Percentiles rank a stretch among this genome's conserved stretches.
These are phyloP conservation scores for Pythium monospermum DNA, from an alignment of 352 stramenopile genomes.

Conservation along the genomic window DNA sequence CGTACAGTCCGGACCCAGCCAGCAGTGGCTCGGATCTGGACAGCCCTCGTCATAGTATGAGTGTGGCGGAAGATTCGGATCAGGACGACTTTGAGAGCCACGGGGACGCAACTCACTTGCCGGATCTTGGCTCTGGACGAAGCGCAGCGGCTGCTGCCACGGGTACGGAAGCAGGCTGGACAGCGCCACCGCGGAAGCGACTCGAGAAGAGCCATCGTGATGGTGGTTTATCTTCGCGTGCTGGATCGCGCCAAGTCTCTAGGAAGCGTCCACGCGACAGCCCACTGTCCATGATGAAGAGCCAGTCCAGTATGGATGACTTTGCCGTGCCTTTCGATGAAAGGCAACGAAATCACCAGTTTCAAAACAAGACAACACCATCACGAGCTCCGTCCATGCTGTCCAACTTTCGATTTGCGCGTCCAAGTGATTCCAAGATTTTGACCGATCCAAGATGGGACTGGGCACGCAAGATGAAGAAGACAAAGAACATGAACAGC, in stretches of 20 bases:
- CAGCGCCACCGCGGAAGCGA: no score
- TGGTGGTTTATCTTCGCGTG: no score
- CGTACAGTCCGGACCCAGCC: no score
- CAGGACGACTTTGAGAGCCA: constrained; percentile 5
- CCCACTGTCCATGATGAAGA: neutral
- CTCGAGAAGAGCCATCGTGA: no score
- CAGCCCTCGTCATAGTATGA: no score
- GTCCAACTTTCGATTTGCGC: constrained; percentile 14
- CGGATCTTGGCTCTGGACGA: neutral
- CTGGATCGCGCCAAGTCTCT: neutral
- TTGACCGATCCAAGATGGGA: constrained; percentile 19
- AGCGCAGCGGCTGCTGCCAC: no score
- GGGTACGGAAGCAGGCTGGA: no score
- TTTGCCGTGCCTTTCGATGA: constrained; percentile 11
- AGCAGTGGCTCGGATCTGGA: neutral
- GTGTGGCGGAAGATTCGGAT: no score
- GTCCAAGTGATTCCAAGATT: constrained; percentile 3
- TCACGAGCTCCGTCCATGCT: no score
- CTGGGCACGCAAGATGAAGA: constrained; percentile 16
- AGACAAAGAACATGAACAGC: no score
- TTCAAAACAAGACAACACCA: neutral
- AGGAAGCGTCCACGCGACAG: constrained; percentile 11
- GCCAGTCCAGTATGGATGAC: constrained; percentile 12
- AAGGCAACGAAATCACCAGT: neutral
- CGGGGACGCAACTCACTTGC: neutral